Evolutionary conservation across 805 yeast genomes (phyloP).

Genomic region (Saccharomyces jurei): DNA sequence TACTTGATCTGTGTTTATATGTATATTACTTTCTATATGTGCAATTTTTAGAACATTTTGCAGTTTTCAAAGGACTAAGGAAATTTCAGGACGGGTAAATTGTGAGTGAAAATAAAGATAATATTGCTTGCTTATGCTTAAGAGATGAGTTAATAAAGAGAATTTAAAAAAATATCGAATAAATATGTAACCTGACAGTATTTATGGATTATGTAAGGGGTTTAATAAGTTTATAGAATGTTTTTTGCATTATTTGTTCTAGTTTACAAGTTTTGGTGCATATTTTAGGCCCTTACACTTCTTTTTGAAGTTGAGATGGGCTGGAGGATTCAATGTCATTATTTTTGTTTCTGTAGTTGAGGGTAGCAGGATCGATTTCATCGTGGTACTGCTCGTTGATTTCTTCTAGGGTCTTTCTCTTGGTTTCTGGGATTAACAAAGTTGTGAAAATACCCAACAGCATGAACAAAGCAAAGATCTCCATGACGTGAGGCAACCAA

Average conservation of each 20-base stretch:
- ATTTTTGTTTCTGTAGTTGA: not conserved
- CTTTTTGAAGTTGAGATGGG: not conserved
- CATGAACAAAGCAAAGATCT: constrained; percentile 89
- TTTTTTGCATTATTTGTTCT: not conserved
- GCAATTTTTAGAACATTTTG: not conserved
- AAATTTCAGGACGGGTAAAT: not conserved
- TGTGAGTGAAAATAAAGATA: not conserved
- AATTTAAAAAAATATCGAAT: not conserved
- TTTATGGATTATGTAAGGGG: not conserved
- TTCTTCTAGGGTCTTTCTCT: constrained; percentile 84
- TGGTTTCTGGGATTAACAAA: constrained; percentile 77
- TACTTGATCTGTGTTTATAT: not conserved
- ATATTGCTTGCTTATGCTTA: not conserved
- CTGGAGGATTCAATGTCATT: not conserved
- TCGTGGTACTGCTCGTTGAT: constrained; percentile 75
- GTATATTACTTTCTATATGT: not conserved
- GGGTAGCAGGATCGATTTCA: constrained; percentile 45
- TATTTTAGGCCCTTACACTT: not conserved
- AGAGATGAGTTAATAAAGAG: not conserved
- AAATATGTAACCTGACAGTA: not conserved
- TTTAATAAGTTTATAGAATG: not conserved
- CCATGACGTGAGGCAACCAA: constrained; percentile 89
- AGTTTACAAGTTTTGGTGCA: not conserved
- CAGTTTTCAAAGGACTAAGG: not conserved
- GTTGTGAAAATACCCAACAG: constrained; percentile 62